phyloP scores from a whole-genome alignment of 2,329 filamentous ascomycete genomes.

The Dothiorella sarmentorum region DNA sequence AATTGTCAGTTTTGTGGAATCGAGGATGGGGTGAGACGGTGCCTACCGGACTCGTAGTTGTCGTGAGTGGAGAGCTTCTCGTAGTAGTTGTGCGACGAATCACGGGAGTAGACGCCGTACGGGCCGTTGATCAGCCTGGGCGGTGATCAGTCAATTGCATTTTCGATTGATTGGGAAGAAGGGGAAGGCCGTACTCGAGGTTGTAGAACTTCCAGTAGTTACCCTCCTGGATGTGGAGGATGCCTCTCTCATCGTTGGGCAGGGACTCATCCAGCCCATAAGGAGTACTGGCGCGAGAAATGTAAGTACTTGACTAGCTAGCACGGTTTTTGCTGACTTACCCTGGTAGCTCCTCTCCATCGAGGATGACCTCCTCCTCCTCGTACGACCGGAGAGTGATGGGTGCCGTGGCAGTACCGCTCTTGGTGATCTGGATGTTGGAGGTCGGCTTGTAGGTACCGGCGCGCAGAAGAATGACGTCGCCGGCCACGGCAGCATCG shows the following conservation, averaged over 20 bases:
- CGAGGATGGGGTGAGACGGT: too few relatives aligned
- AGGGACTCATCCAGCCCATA: constrained; percentile 40
- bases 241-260: constrained; percentile 43
- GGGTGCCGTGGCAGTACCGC: constrained; percentile 40
- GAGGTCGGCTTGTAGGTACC: constrained; percentile 46
- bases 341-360: constrained; percentile 40
- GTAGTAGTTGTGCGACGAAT: constrained; percentile 37
- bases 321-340: constrained; percentile 10
- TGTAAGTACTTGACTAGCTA: too few relatives aligned
- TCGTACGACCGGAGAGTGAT: constrained; percentile 45
- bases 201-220: constrained; percentile 48
- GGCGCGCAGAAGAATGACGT: constrained; percentile 45
- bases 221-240: constrained; percentile 46
- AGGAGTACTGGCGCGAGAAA: constrained; percentile 35
- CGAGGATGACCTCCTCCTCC: constrained; percentile 45
- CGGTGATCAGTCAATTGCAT: neutral
- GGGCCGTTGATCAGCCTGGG: constrained; percentile 35
- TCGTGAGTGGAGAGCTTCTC: constrained; percentile 38
- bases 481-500: constrained; percentile 45
- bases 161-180: neutral
- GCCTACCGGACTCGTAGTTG: constrained; percentile 35
- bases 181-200: constrained; percentile 28
- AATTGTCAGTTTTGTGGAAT: too few relatives aligned
- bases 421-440: constrained; percentile 49
- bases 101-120: constrained; percentile 38